Conservation (phyloP, 805 yeast genomes). For the Lipomyces yamadae region DNA sequence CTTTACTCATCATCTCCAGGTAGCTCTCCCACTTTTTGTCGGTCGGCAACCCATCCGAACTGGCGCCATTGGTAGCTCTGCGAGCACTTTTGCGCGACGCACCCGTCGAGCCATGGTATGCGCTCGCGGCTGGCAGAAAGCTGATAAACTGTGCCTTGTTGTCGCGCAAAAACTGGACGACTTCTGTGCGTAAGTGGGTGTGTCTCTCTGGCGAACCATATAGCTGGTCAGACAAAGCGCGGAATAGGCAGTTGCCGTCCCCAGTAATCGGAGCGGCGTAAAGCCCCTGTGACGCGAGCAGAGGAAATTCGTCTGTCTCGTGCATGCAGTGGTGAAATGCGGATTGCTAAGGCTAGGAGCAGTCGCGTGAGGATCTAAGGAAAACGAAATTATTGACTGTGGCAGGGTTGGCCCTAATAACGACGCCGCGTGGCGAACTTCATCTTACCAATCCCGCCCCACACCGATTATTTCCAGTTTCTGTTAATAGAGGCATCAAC, state of each 20-base stretch:
- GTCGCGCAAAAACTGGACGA: constrained; percentile 45
- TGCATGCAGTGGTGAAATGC: background rate
- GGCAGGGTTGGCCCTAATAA: too few species aligned
- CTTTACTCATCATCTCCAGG: constrained; percentile 45
- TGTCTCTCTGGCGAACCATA: constrained; percentile 47
- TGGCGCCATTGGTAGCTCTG: constrained; percentile 8
- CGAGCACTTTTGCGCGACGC: constrained; percentile 25
- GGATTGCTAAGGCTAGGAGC: background rate
- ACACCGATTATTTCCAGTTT: too few species aligned
- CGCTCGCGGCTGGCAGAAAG: constrained; percentile 24
- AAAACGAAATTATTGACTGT: too few species aligned
- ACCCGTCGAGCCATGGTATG: constrained; percentile 11
- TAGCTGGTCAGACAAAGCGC: constrained; percentile 50
- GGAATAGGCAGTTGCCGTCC: constrained; percentile 52
- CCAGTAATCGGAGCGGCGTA: constrained; percentile 49
- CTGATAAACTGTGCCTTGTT: constrained; percentile 42
- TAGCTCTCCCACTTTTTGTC: constrained; percentile 47
- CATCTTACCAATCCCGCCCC: too few species aligned
- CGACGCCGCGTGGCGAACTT: too few species aligned
- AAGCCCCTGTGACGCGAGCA: constrained; percentile 45
- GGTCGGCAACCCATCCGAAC: constrained; percentile 2
- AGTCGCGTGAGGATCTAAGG: background rate
- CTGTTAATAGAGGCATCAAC: too few species aligned
- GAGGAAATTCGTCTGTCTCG: constrained; percentile 45
- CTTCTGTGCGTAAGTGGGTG: constrained; percentile 42